phyloP scores from a whole-genome alignment of 2,329 filamentous ascomycete genomes.

The Lachnellula arida region DNA sequence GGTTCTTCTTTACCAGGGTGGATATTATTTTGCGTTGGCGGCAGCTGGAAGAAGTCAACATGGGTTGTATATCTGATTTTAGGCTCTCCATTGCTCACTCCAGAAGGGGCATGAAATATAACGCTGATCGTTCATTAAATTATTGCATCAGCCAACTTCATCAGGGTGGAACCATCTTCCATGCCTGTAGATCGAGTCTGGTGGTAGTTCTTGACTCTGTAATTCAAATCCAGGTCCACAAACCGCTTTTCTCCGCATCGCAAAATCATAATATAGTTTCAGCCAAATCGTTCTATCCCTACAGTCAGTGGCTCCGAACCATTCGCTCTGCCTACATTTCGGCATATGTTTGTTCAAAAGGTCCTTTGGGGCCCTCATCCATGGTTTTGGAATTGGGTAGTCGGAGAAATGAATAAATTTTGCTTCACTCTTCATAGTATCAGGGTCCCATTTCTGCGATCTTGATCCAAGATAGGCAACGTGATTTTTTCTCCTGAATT shows the following conservation, averaged over 20 bases:
- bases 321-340: constrained; percentile 22
- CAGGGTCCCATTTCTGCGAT: constrained; percentile 48
- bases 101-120: not conserved
- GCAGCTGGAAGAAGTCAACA: too few species aligned
- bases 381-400: constrained; percentile 57
- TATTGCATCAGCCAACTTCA: constrained; percentile 4
- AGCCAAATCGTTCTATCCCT: constrained; percentile 26
- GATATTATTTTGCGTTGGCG: too few species aligned
- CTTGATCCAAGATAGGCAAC: constrained; percentile 44
- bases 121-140: not conserved
- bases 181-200: constrained; percentile 14
- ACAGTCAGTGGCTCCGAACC: constrained; percentile 29
- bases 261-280: constrained; percentile 25
- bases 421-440: constrained; percentile 44
- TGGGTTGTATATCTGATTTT: too few species aligned
- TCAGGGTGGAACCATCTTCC: constrained; percentile 22
- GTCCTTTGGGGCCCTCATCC: constrained; percentile 33
- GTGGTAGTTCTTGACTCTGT: constrained; percentile 15
- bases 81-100: too few species aligned
- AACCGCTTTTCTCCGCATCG: constrained; percentile 20
- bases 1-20: too few species aligned
- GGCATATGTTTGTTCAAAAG: constrained; percentile 30
- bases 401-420: constrained; percentile 58
- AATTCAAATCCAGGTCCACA: constrained; percentile 28
- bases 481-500: constrained; percentile 51